These are phyloP conservation scores for Mycena capillaripes DNA, from an alignment of 768 basidiomycete genomes.

Conservation along the genomic window DNA sequence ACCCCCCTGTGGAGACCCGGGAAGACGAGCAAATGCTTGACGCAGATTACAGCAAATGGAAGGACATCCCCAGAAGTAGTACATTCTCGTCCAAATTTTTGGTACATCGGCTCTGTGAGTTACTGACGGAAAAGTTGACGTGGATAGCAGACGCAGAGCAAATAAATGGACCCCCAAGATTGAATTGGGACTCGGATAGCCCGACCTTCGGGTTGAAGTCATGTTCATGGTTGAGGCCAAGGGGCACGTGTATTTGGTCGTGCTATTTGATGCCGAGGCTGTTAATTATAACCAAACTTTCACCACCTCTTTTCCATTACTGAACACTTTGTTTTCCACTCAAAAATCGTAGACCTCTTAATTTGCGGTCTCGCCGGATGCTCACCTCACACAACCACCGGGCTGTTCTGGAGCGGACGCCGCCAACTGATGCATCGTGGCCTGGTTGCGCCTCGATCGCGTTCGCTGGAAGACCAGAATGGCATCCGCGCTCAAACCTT, in stretches of 20 bases:
- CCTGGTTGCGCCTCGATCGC: constrained; percentile 20
- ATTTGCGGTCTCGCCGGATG: neutral
- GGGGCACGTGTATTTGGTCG: neutral
- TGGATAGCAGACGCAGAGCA: no score
- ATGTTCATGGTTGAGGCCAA: neutral
- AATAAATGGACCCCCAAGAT: no score
- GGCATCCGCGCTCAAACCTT: constrained; percentile 28
- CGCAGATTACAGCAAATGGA: no score
- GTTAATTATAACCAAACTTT: neutral
- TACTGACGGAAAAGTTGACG: no score
- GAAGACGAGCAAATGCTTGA: no score
- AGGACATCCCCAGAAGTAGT: no score
- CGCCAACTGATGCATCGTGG: constrained; percentile 14
- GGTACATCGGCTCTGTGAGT: no score
- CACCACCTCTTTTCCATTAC: no score
- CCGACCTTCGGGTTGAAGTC: no score
- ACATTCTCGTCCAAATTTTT: no score
- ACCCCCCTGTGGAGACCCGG: no score
- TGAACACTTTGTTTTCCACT: neutral
- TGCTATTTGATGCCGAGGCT: neutral
- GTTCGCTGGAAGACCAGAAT: neutral
- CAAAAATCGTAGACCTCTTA: neutral
- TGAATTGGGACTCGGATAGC: no score
- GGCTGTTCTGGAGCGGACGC: neutral
- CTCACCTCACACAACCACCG: neutral